phyloP scores from a whole-genome alignment of 352 stramenopile species.

The Phytophthora pinifolia region DNA sequence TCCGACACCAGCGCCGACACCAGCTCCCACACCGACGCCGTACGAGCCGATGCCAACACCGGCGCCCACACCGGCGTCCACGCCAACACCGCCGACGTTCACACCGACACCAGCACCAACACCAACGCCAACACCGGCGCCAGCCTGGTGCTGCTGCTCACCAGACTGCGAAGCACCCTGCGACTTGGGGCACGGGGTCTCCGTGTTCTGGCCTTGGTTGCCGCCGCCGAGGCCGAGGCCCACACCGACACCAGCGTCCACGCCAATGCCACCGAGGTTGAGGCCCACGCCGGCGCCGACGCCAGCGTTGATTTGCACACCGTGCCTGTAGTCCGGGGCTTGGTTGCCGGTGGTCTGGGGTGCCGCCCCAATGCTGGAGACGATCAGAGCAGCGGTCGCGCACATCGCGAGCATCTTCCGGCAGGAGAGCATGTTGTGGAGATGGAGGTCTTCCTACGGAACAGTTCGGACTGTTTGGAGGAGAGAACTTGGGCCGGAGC shows the following conservation, averaged over 20 bases:
- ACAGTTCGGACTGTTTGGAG: slow-evolving; percentile 23
- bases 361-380: slow-evolving; percentile 23
- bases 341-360: slow-evolving; percentile 15
- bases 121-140: neutral
- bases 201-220: slow-evolving; percentile 4
- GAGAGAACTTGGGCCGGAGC: slow-evolving; percentile 26
- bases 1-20: neutral
- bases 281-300: slow-evolving; percentile 1
- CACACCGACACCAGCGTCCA: slow-evolving; percentile 1
- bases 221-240: slow-evolving; percentile 1
- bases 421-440: slow-evolving; percentile 29
- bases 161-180: slow-evolving; percentile 3
- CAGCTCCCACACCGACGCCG: slow-evolving; percentile 1
- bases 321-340: slow-evolving; percentile 21
- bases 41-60: slow-evolving; percentile 2
- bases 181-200: slow-evolving; percentile 1
- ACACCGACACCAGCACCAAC: neutral
- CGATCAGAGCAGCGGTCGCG: slow-evolving; percentile 27
- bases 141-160: neutral
- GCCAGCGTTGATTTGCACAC: slow-evolving; percentile 13
- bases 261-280: neutral
- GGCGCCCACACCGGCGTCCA: slow-evolving; percentile 2
- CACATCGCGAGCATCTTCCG: slow-evolving; percentile 32
- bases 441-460: slow-evolving; percentile 9
- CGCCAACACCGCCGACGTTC: neutral